Conservation (phyloP, 768 basidiomycete species). For the Boletus subparvulus region DNA sequence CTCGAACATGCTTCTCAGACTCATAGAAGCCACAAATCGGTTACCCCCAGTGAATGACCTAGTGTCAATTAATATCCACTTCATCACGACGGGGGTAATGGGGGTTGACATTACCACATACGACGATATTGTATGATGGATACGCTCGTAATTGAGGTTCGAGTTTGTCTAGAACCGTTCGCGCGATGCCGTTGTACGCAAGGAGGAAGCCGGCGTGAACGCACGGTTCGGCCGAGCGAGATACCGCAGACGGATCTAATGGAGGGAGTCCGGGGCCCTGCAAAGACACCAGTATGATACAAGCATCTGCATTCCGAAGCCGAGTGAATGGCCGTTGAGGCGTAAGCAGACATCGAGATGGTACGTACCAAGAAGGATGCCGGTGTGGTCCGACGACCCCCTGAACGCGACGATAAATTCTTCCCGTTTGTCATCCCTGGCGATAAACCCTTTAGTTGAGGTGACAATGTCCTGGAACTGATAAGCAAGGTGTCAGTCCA, state of each 20-base stretch:
- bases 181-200: conserved; percentile 36
- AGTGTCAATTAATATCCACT: not conserved
- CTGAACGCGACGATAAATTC: conserved; percentile 45
- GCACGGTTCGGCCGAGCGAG: conserved; percentile 15
- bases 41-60: conserved; percentile 44
- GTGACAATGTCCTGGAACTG: conserved; percentile 41
- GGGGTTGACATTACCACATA: conserved; percentile 27
- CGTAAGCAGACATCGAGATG: not conserved
- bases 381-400: conserved; percentile 33
- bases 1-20: conserved; percentile 1
- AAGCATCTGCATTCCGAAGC: conserved; percentile 15
- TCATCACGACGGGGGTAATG: not conserved
- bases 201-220: conserved; percentile 39
- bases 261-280: conserved; percentile 28
- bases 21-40: not conserved
- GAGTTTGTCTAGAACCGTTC: conserved; percentile 30
- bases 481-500: not conserved
- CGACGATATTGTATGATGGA: conserved; percentile 35
- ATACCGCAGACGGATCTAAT: not conserved
- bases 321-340: not conserved
- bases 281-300: conserved; percentile 20
- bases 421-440: conserved; percentile 40
- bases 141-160: conserved; percentile 30
- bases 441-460: conserved; percentile 45
- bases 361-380: conserved; percentile 20